phyloP scores from a whole-genome alignment of 1,284 basidiomycete genomes.

The Athelia psychrophila region DNA sequence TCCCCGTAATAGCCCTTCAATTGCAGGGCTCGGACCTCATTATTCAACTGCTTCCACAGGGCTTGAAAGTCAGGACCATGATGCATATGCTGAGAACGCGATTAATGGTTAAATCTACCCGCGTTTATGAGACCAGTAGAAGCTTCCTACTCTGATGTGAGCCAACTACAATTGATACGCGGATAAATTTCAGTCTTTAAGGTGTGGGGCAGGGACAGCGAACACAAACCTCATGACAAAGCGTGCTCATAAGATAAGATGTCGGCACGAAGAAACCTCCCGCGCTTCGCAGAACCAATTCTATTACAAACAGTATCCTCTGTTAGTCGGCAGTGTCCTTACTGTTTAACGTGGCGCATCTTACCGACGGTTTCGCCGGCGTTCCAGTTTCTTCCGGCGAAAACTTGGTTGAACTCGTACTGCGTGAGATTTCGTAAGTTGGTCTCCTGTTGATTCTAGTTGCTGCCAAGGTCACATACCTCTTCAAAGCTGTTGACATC shows the following conservation, averaged over 20 bases:
- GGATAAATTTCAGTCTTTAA: constrained; percentile 1
- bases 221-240: constrained; percentile 75
- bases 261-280: constrained; percentile 58
- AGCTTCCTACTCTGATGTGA: constrained; percentile 62
- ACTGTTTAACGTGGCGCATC: too few relatives aligned
- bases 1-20: constrained; percentile 76
- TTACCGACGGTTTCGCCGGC: constrained; percentile 72
- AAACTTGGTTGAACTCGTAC: constrained; percentile 76
- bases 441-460: background rate
- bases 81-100: constrained; percentile 64
- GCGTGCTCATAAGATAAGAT: constrained; percentile 69
- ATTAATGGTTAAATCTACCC: constrained; percentile 2
- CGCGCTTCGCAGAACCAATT: constrained; percentile 65
- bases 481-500: constrained; percentile 76
- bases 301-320: constrained; percentile 29
- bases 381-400: constrained; percentile 81
- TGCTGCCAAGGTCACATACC: constrained; percentile 42
- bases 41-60: constrained; percentile 61
- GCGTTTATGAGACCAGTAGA: background rate
- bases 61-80: constrained; percentile 73
- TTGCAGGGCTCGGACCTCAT: constrained; percentile 67
- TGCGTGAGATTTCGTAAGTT: constrained; percentile 21
- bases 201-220: constrained; percentile 6
- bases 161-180: constrained; percentile 59
- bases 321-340: too few relatives aligned